These are phyloP conservation scores for Arachis monticola DNA, from an alignment of 331 rosid species.

Conservation along the genomic window DNA sequence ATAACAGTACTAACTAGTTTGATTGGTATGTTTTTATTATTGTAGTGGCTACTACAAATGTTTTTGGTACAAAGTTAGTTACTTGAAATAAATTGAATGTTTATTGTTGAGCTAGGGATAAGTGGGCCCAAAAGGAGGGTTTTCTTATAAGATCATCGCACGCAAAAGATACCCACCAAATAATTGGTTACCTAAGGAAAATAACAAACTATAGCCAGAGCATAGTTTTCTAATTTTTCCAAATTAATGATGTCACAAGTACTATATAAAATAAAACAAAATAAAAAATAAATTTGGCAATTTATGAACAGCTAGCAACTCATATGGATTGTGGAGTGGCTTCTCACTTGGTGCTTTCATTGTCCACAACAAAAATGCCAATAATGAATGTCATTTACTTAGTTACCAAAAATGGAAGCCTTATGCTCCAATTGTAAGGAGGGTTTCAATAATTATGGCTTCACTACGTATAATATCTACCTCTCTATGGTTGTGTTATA, in stretches of 20 bases:
- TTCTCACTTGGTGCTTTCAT: slow-evolving; percentile 21
- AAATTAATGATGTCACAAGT: slow-evolving; percentile 37
- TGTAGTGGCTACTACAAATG: background rate
- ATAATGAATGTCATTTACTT: slow-evolving; percentile 25
- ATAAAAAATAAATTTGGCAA: background rate
- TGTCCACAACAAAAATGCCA: slow-evolving; percentile 33
- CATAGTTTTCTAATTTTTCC: background rate
- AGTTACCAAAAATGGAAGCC: slow-evolving; percentile 18
- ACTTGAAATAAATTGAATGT: slow-evolving; percentile 27
- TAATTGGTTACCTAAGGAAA: slow-evolving; percentile 8
- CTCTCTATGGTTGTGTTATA: background rate
- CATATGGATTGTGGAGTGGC: background rate
- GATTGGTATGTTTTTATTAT: too few species aligned
- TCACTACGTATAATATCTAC: background rate
- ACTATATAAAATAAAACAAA: background rate
- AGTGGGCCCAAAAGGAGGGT: slow-evolving; percentile 43
- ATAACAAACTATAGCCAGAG: background rate
- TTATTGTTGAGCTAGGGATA: slow-evolving; percentile 8
- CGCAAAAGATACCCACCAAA: slow-evolving; percentile 51
- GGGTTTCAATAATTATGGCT: background rate
- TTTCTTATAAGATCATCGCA: slow-evolving; percentile 44
- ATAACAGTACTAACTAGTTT: too few species aligned
- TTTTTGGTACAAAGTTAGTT: slow-evolving; percentile 9
- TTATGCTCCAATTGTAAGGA: background rate
- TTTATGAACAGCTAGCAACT: slow-evolving; percentile 33